phyloP scores from a whole-genome alignment of 2,329 filamentous ascomycete genomes.

The Didymella exigua region DNA sequence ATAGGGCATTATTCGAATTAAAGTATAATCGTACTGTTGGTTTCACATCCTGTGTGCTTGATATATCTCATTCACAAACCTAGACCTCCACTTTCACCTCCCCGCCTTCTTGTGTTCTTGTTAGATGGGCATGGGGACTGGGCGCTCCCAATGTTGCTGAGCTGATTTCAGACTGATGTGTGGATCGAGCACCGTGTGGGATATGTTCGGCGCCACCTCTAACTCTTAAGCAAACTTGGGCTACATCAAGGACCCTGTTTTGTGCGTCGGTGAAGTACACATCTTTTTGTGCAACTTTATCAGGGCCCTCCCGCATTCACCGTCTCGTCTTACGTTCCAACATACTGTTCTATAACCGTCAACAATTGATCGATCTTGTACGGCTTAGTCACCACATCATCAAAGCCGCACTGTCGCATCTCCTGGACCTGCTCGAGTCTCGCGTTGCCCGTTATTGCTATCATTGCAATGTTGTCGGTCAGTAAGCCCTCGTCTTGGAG shows the following conservation, averaged over 20 bases:
- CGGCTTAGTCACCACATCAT: constrained; percentile 56
- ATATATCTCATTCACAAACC: not conserved
- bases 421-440: constrained; percentile 39
- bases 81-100: not conserved
- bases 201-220: not conserved
- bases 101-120: not conserved
- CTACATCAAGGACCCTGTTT: not conserved
- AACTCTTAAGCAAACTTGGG: not conserved
- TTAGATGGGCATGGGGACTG: not conserved
- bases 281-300: not conserved
- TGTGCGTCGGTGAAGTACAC: too few relatives aligned
- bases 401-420: constrained; percentile 30
- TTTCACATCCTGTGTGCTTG: not conserved
- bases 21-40: not conserved
- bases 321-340: not conserved
- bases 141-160: not conserved
- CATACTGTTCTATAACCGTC: constrained; percentile 1
- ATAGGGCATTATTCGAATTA: too few relatives aligned
- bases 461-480: constrained; percentile 24
- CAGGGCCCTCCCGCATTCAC: not conserved
- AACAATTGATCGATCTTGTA: constrained; percentile 53
- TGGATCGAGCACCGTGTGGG: not conserved
- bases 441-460: constrained; percentile 41
- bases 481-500: constrained; percentile 23
- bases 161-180: not conserved